Percentiles rank a stretch among this genome's conserved stretches.
Conservation (phyloP, 805 yeast species). For the Starmerella asiatica region DNA sequence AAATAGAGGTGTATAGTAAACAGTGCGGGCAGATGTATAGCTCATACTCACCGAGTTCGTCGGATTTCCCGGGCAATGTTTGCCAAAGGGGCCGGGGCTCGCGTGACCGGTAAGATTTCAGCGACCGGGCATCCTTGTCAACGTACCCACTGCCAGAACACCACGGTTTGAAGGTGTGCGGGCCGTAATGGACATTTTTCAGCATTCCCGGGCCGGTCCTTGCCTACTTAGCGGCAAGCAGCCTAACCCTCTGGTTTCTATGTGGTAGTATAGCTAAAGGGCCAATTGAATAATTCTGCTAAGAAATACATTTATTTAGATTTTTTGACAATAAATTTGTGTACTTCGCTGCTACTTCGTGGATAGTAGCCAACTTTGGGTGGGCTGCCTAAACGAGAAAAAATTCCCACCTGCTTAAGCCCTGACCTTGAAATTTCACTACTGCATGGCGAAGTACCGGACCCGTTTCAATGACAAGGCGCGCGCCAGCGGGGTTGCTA, state of each 20-base stretch:
- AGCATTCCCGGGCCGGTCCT: conserved; percentile 44
- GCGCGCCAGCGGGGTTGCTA: conserved; percentile 69
- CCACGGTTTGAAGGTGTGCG: conserved; percentile 64
- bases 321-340: neutral
- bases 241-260: conserved; percentile 1
- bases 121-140: conserved; percentile 25
- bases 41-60: conserved; percentile 26
- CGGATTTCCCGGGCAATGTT: conserved; percentile 28
- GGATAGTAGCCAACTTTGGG: too few relatives aligned
- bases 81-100: conserved; percentile 21
- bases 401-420: neutral
- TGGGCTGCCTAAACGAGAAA: too few relatives aligned
- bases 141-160: conserved; percentile 77
- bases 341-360: too few relatives aligned
- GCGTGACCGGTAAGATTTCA: conserved; percentile 19
- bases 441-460: conserved; percentile 78
- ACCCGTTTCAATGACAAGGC: conserved; percentile 76
- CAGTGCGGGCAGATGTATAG: conserved; percentile 69
- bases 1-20: conserved; percentile 58
- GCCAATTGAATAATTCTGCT: too few relatives aligned
- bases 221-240: too few relatives aligned
- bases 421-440: neutral
- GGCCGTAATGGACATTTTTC: conserved; percentile 51
- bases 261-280: too few relatives aligned
- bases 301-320: too few relatives aligned